phyloP scores from a whole-genome alignment of 306 rosid genomes.

The Notholithocarpus densiflorus region DNA sequence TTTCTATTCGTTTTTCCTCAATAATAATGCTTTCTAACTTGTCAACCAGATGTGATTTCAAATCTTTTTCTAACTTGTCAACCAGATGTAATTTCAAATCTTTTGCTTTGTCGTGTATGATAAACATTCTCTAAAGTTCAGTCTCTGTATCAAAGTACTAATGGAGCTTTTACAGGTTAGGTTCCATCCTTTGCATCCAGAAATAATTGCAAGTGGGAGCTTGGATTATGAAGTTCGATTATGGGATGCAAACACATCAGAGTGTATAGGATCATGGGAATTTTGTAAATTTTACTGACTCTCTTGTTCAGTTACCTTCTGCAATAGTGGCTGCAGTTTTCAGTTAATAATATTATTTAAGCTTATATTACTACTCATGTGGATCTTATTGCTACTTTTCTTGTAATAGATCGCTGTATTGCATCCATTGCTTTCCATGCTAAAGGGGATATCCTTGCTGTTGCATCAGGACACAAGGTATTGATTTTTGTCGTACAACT shows the following conservation, averaged over 20 bases:
- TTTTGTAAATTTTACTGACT: constrained; percentile 33
- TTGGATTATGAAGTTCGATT: constrained; percentile 47
- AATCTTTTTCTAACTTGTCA: not conserved
- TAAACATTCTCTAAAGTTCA: not conserved
- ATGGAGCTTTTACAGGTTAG: constrained; percentile 40
- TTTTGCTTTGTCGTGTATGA: not conserved
- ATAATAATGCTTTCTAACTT: not conserved
- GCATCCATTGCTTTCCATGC: constrained; percentile 55
- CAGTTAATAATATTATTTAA: not conserved
- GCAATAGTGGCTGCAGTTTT: not conserved
- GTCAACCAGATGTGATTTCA: not conserved
- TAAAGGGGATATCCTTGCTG: constrained; percentile 48
- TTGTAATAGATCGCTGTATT: constrained; percentile 35
- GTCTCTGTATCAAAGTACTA: constrained; percentile 12
- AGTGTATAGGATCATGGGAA: constrained; percentile 31
- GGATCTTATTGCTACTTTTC: constrained; percentile 6
- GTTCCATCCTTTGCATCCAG: constrained; percentile 44
- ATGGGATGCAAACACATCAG: constrained; percentile 43
- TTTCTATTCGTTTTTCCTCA: not conserved
- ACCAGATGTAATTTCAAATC: not conserved
- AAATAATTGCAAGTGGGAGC: constrained; percentile 49
- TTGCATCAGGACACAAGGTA: constrained; percentile 54
- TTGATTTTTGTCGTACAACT: not conserved
- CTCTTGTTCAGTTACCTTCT: not conserved
- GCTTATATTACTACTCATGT: not conserved